These are phyloP conservation scores for Rhodotorula graminis DNA, from an alignment of 768 basidiomycete species.

Conservation along the genomic window DNA sequence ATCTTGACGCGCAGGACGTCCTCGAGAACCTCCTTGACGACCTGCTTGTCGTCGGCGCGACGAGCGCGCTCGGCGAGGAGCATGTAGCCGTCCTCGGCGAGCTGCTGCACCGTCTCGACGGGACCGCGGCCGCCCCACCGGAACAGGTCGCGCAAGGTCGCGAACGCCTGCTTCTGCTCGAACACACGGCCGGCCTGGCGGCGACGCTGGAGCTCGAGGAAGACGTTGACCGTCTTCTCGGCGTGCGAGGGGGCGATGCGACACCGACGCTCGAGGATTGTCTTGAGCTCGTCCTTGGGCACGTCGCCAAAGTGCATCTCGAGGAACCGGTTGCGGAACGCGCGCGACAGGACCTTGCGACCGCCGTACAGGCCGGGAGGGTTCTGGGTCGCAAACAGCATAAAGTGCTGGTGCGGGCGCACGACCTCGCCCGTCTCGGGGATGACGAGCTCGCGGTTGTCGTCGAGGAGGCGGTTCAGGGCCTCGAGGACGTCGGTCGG, in stretches of 20 bases:
- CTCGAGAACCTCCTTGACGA: constrained; percentile 91
- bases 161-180: constrained; percentile 95
- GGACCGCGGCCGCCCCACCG: constrained; percentile 93
- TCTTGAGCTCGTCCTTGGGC: constrained; percentile 85
- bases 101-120: constrained; percentile 71
- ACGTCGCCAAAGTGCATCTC: constrained; percentile 98
- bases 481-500: constrained; percentile 98
- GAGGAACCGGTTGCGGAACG: constrained; percentile 93
- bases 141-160: constrained; percentile 92
- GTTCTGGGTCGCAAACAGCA: constrained; percentile 98
- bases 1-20: constrained; percentile 78
- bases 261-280: constrained; percentile 86
- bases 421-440: constrained; percentile 95
- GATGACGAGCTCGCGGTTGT: constrained; percentile 91
- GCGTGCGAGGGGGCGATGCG: constrained; percentile 91
- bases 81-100: constrained; percentile 97
- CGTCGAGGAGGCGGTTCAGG: constrained; percentile 89
- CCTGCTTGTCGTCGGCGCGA: constrained; percentile 72
- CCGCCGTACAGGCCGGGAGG: constrained; percentile 94
- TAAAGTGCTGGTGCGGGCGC: constrained; percentile 87
- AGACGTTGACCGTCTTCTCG: constrained; percentile 81
- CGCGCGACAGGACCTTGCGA: constrained; percentile 86
- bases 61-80: constrained; percentile 85
- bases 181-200: constrained; percentile 87
- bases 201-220: constrained; percentile 85